Evolutionary conservation across 495 filamentous ascomycete species (phyloP), one percentile per base, ranked within the genome.

Genomic region (Aspergillus leporis): DNA sequence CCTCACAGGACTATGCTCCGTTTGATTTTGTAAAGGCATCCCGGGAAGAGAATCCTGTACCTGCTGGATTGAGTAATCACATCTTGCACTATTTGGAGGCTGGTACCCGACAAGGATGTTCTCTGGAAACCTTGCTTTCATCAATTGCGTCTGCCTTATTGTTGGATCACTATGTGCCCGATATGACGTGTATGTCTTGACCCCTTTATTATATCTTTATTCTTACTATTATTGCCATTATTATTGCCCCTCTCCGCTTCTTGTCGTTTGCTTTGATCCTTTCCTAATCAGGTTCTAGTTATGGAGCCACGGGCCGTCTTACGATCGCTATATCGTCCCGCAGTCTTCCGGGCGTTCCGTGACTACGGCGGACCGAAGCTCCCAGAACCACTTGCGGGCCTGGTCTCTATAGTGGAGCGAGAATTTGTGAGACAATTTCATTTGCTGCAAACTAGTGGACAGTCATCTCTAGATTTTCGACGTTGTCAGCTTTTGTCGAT

Each of bases 141-240:
- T n/a, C n/a, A n/a, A n/a, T n/a, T n/a, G n/a, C 69, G 41, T 75
- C 62, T 1, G 67, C 69, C 5, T 53, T 75, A 4, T 52, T 75
- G 2, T 63, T 72, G 51, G 70, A 75, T 51, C 56, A 61, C 36
- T 72, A 73, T 61, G 57, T 69, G 5, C 66, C 66, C 13, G 58
- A 61, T 12, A 72, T 70, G 55, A 53, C 69, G 36, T 32, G 64
- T 75, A 51, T 53, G 66, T 68, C 32, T 5, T 49, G 22, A 38
- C 53, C 22, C 41, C 31, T 34, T 36, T 28, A 22, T 32, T 38
- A 32, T n/a, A 48, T 25, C 34, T 41, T 16, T 40, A 46, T 41
- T 13, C 12, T 14, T 12, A 31, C 50, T 41, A 32, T 54, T 55
- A 40, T 10, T 19, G 9, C n/a, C n/a, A n/a, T n/a, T n/a, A n/a